Evolutionary conservation across 2,329 filamentous ascomycete genomes (phyloP).

Genomic region (Rhynchosporium graminicola): DNA sequence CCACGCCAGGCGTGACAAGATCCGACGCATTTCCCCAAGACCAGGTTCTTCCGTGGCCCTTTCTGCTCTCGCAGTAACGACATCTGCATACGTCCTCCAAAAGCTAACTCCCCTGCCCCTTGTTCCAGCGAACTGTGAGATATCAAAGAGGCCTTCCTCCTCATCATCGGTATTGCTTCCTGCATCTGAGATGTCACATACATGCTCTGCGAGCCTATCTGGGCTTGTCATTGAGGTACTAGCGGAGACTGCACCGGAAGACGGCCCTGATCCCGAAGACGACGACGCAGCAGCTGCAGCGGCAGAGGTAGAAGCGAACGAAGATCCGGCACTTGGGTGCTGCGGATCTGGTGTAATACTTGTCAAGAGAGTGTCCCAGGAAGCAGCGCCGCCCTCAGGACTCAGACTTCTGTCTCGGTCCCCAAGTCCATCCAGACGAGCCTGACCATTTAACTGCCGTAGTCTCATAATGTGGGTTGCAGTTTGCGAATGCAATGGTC

Average conservation of each 20-base stretch:
- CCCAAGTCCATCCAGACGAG: constrained; percentile 69
- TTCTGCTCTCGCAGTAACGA: constrained; percentile 38
- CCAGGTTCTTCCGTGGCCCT: constrained; percentile 37
- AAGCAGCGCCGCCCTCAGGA: constrained; percentile 58
- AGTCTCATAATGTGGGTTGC: constrained; percentile 27
- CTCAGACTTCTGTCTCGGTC: constrained; percentile 84
- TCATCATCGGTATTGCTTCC: constrained; percentile 35
- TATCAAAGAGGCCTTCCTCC: constrained; percentile 37
- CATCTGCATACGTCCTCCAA: constrained; percentile 37
- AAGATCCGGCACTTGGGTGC: constrained; percentile 77
- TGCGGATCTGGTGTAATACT: constrained; percentile 82
- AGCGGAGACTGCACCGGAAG: constrained; percentile 32
- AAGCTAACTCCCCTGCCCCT: constrained; percentile 20
- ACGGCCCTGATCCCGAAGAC: constrained; percentile 32
- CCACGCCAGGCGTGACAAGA: constrained; percentile 68
- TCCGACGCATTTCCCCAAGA: constrained; percentile 67
- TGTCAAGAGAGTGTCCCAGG: constrained; percentile 78
- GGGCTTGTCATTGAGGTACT: constrained; percentile 37
- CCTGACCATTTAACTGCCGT: constrained; percentile 27
- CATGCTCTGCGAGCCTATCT: constrained; percentile 28
- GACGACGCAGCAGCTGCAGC: constrained; percentile 33
- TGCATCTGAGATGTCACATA: constrained; percentile 38
- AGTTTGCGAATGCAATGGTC: constrained; percentile 23
- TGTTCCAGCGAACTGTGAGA: constrained; percentile 17
- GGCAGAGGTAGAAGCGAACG: constrained; percentile 56